Base-by-base conservation (phyloP, 2,329 filamentous ascomycete species). In the Aspergillus sp. region DNA sequence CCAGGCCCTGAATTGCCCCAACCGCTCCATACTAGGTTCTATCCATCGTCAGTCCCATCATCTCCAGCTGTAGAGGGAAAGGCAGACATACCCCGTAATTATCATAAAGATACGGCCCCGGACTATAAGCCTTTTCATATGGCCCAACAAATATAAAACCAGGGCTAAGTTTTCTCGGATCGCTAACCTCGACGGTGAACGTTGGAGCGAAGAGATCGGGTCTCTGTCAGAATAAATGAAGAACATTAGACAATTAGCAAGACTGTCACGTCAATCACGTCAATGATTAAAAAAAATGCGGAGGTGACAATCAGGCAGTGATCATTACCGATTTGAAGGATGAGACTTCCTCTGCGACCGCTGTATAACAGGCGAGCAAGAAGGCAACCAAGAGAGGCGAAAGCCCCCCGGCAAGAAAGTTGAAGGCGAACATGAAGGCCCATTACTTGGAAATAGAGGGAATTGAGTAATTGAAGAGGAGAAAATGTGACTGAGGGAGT, bases 81-180 rank as follows among this genome's bases (percentile, higher is more conserved):
- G 13, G 19, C 2, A 25, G 38, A 43, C 60, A 43, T 66, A 72
- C 69, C 53, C 74, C 75, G 52, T 65, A 63, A 54, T 73, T 75
- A 56, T 78, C 74, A 54, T 75, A 78, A 20, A 78, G 77, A 54
- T 78, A 74, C 7, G 75, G 71, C 1, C 73, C 74, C 7, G 73
- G 69, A 50, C 76, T 74, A 39, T 39, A 39, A 47, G 70, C 57
- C 32, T 72, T 68, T 41, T 75, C 68, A 53, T 77, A 78, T 1
- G 75, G 75, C 3, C 72, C 71, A 41, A 77, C 61, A 51, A 78
- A 77, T 41, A 76, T 73, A 57, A 76, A 78, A 19, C 75, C 75
- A 0, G 74, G 73, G 10, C 64, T 65, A 41, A 69, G 57, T 44
- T 64, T 66, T 12, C 64, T 59, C 10, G 59, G 53, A 10, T 58